Percentiles rank a stretch among this genome's conserved stretches.
Evolutionary conservation across 352 stramenopile species (phyloP).

Genomic region (Pythium dissotocum): DNA sequence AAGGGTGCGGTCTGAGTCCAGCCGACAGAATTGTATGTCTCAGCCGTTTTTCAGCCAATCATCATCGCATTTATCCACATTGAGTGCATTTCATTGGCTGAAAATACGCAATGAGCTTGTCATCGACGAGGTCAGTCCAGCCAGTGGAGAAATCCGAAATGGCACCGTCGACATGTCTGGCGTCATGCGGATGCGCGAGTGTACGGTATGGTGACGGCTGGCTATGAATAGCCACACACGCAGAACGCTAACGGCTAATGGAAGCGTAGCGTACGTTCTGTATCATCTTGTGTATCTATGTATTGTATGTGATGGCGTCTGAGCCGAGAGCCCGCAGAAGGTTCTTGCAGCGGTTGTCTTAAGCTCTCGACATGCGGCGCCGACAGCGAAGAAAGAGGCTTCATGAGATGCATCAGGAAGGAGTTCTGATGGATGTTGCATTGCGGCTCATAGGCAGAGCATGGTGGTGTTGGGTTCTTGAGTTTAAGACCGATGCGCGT

Average conservation of each 20-base stretch:
- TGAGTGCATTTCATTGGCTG: not conserved
- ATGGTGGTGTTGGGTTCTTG: not conserved
- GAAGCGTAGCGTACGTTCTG: too few relatives aligned
- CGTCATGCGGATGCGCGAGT: not conserved
- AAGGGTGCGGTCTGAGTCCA: not conserved
- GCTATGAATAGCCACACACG: not conserved
- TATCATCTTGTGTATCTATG: not conserved
- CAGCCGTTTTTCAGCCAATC: not conserved
- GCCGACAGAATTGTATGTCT: not conserved
- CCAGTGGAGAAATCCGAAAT: not conserved
- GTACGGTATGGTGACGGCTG: not conserved
- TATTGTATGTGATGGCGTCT: not conserved
- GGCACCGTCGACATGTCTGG: not conserved
- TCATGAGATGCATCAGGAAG: not conserved
- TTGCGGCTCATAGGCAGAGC: not conserved
- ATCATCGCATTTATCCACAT: not conserved
- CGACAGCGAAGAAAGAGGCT: not conserved
- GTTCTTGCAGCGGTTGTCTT: slow-evolving; percentile 5
- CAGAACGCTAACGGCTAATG: too few relatives aligned
- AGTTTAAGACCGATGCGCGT: slow-evolving; percentile 5
- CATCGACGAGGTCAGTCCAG: not conserved
- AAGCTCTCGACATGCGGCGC: slow-evolving; percentile 5
- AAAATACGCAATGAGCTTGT: not conserved
- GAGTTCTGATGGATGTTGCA: not conserved
- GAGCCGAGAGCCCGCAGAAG: slow-evolving; percentile 5